Percentiles rank a stretch among this genome's conserved stretches.
phyloP scores from a whole-genome alignment of 768 basidiomycete genomes.

The Suillus brevipes region DNA sequence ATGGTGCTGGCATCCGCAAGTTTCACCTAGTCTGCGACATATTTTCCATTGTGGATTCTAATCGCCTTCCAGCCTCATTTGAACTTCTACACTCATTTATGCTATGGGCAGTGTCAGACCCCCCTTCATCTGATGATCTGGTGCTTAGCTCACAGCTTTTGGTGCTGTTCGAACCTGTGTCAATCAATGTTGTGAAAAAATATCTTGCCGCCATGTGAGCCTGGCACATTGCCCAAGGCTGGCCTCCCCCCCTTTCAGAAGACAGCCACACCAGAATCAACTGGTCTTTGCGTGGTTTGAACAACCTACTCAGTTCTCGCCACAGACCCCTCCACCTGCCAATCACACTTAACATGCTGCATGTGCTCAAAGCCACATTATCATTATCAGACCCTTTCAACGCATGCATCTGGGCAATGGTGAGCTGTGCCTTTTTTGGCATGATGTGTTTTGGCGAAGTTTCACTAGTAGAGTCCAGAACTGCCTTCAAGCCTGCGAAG shows the following conservation, averaged over 20 bases:
- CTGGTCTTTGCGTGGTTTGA: neutral
- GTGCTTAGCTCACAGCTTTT: neutral
- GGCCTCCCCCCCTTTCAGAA: neutral
- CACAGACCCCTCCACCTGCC: neutral
- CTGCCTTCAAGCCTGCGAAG: conserved; percentile 17
- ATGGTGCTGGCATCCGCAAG: neutral
- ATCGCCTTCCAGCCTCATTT: neutral
- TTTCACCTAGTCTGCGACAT: neutral
- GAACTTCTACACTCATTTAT: neutral
- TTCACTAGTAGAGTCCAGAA: conserved; percentile 23
- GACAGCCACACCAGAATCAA: neutral
- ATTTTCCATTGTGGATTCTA: neutral
- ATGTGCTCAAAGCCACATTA: conserved; percentile 20
- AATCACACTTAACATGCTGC: conserved; percentile 32
- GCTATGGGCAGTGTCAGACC: neutral
- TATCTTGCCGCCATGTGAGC: neutral
- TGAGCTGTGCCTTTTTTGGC: conserved; percentile 27
- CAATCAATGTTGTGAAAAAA: neutral
- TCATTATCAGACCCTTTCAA: conserved; percentile 35
- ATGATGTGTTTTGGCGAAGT: conserved; percentile 37
- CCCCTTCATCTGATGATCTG: neutral
- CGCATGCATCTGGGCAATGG: conserved; percentile 40
- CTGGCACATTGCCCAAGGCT: neutral
- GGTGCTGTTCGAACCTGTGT: neutral
- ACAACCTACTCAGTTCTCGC: neutral